phyloP scores from a whole-genome alignment of 768 basidiomycete species.

The Hericium coralloides region DNA sequence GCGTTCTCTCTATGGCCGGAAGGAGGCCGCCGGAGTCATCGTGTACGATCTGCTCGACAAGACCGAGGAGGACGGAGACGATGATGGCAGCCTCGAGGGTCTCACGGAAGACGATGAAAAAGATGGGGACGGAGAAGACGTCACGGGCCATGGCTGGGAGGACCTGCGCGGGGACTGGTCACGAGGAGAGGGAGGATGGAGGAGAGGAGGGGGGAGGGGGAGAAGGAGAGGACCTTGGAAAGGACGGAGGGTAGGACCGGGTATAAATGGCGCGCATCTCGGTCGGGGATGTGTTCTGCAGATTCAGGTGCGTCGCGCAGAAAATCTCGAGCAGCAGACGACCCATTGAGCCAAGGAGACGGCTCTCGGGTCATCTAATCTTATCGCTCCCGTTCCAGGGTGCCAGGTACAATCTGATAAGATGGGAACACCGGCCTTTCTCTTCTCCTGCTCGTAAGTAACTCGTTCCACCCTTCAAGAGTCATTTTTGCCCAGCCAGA shows the following conservation, averaged over 20 bases:
- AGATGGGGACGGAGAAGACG: conserved; percentile 86
- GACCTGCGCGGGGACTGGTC: background rate
- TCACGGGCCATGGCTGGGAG: conserved; percentile 48
- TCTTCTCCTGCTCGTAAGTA: background rate
- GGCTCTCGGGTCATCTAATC: conserved; percentile 4
- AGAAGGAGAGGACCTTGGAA: background rate
- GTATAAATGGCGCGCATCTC: conserved; percentile 8
- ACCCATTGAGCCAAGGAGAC: background rate
- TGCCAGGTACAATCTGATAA: conserved; percentile 8
- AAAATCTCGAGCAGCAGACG: background rate
- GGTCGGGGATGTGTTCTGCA: background rate
- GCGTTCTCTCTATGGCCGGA: background rate
- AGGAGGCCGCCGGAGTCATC: background rate
- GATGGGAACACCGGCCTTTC: conserved; percentile 2
- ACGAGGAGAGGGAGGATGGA: background rate
- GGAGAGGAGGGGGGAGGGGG: background rate
- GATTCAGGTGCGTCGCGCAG: background rate
- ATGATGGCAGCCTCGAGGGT: conserved; percentile 90
- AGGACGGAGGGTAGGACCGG: conserved; percentile 1
- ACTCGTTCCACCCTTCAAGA: background rate
- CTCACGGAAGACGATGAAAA: conserved; percentile 96
- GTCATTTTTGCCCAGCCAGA: background rate
- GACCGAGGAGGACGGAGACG: conserved; percentile 82
- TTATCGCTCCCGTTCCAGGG: conserved; percentile 2
- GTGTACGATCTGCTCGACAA: conserved; percentile 77